Percentiles rank a stretch among this genome's conserved stretches.
Evolutionary conservation across 169 alveolate species (phyloP).

Genomic region (Plasmodium ovale): DNA sequence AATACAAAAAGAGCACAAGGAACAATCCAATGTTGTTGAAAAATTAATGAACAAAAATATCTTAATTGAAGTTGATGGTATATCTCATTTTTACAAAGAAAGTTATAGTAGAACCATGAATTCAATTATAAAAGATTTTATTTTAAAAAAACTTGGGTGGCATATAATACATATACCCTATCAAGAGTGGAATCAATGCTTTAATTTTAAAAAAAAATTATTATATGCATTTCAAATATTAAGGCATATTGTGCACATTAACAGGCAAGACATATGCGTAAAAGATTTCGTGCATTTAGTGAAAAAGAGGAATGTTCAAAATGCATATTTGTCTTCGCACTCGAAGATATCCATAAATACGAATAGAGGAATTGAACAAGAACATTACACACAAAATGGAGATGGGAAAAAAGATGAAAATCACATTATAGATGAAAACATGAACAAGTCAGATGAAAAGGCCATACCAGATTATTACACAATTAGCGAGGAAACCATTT

Average conservation of each 20-base stretch:
- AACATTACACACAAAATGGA: neutral
- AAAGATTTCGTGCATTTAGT: slow-evolving; percentile 7
- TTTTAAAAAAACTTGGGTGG: slow-evolving; percentile 72
- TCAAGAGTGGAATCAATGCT: slow-evolving; percentile 77
- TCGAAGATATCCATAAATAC: neutral
- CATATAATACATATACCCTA: slow-evolving; percentile 64
- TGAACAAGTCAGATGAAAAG: neutral
- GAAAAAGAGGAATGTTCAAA: neutral
- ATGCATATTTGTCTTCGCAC: neutral
- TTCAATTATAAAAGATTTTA: slow-evolving; percentile 64
- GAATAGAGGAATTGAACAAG: neutral
- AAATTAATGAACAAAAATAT: slow-evolving; percentile 39
- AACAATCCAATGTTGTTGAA: neutral
- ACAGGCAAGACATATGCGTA: slow-evolving; percentile 3
- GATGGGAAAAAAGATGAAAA: no score
- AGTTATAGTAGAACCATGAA: slow-evolving; percentile 69
- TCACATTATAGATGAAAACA: neutral
- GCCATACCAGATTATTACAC: slow-evolving; percentile 34
- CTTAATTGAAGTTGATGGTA: slow-evolving; percentile 71
- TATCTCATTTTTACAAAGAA: slow-evolving; percentile 70
- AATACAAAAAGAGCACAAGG: neutral
- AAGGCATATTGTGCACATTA: slow-evolving; percentile 7
- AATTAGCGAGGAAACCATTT: slow-evolving; percentile 51
- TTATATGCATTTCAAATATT: slow-evolving; percentile 25
- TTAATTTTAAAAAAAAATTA: slow-evolving; percentile 46